These are phyloP conservation scores for Russula dissimulans DNA, from an alignment of 768 basidiomycete species.

Conservation along the genomic window DNA sequence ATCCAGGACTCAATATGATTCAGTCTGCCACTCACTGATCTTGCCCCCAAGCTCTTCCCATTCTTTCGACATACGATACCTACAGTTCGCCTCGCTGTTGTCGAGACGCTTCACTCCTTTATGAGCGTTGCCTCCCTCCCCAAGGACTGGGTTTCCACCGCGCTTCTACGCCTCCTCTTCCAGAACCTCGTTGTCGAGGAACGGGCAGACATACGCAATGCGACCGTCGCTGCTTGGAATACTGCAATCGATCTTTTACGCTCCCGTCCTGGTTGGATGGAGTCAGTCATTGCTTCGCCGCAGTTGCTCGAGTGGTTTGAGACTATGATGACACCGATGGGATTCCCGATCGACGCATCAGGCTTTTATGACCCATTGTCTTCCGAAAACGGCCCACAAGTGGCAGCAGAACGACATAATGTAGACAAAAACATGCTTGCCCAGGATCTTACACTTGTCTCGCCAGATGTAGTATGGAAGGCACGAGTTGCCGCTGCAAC, in stretches of 20 bases:
- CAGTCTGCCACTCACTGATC: constrained; percentile 70
- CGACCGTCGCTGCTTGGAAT: constrained; percentile 67
- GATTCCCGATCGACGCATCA: constrained; percentile 59
- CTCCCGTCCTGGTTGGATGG: constrained; percentile 38
- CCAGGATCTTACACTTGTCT: constrained; percentile 80
- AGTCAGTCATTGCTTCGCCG: constrained; percentile 45
- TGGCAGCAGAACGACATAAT: constrained; percentile 64
- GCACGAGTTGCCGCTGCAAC: constrained; percentile 72
- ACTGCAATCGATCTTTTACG: constrained; percentile 53
- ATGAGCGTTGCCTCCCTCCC: constrained; percentile 68
- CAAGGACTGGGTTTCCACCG: constrained; percentile 68
- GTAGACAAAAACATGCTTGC: constrained; percentile 93
- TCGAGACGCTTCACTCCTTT: constrained; percentile 81
- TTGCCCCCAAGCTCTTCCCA: constrained; percentile 84
- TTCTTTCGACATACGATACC: constrained; percentile 97
- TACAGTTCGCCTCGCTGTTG: constrained; percentile 86
- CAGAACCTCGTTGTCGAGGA: constrained; percentile 94
- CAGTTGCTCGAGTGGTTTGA: constrained; percentile 77
- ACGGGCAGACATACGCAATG: constrained; percentile 68
- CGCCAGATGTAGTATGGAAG: constrained; percentile 64
- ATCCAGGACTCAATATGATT: not conserved
- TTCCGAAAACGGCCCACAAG: constrained; percentile 37
- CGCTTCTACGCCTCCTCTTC: constrained; percentile 77
- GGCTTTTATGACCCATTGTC: constrained; percentile 58
- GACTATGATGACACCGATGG: constrained; percentile 83